Evolutionary conservation across 2,329 filamentous ascomycete species (phyloP), one percentile per base, ranked within the genome.

Genomic region (Cordyceps cateniannulata): DNA sequence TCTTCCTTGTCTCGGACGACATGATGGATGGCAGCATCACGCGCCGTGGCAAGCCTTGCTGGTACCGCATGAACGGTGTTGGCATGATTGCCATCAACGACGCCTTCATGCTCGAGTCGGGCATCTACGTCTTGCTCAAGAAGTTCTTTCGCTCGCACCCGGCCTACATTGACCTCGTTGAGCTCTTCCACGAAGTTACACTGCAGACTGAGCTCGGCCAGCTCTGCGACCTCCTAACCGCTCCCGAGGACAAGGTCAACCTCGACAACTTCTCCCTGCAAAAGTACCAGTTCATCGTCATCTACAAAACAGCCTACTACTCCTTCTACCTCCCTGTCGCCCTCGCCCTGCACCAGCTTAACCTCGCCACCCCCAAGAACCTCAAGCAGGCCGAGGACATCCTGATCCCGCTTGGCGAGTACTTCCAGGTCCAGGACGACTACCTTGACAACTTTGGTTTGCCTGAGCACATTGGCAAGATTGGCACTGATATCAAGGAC

Each of bases 221-320:
- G 82, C 81, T 92, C 60, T 96, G 92, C 75, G 95, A 99, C 75
- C 82, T 99, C 65, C 85, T 98, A 73, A 99, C 95, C 51, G 95
- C 95, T 42, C 95, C 95, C 47, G 95, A 99, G 79, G 93, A 97
- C 75, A 81, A 87, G 64, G 90, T 98, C 71, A 87, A 98, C 77
- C 87, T 99, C 65, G 82, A 90, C 82, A 96, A 96, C 81, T 99
- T 99, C 83, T 92, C 87, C 75, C 82, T 97, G 76, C 84, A 93
- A 64, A 99, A 96, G 83, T 96, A 96, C 82, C 87, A 82, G 69
- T 99, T 98, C 83, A 99, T 99, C 71, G 95, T 99, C 79, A 90
- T 96, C 77, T 98, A 96, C 87, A 99, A 99, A 86, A 99, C 95
- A 25, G 93, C 95, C 56, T 99, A 96, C 82, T 99, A 99, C 83